Conservation (phyloP, 2,329 filamentous ascomycete genomes). For the Cladosporium sp. region DNA sequence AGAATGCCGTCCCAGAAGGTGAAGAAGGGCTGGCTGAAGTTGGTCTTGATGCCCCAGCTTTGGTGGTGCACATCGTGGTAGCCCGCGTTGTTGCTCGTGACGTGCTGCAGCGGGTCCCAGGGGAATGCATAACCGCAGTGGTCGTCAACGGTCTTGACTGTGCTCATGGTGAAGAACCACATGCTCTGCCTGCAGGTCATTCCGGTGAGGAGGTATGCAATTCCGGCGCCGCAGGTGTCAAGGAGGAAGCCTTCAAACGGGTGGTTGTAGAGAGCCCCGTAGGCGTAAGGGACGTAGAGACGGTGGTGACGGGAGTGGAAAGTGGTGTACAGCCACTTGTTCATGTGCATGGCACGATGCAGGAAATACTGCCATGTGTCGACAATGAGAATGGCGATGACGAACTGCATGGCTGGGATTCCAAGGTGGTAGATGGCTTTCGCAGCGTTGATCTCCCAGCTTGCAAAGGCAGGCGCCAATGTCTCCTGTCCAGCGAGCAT, state of each 20-base stretch:
- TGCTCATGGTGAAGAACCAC: constrained; percentile 81
- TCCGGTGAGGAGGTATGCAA: constrained; percentile 73
- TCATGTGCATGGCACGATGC: constrained; percentile 94
- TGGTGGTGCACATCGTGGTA: constrained; percentile 99
- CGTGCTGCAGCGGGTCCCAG: constrained; percentile 85
- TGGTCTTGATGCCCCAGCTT: constrained; percentile 97
- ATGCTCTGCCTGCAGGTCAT: constrained; percentile 85
- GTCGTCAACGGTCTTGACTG: constrained; percentile 94
- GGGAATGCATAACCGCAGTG: constrained; percentile 96
- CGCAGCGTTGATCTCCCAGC: constrained; percentile 72
- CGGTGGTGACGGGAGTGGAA: constrained; percentile 96
- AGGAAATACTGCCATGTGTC: constrained; percentile 99
- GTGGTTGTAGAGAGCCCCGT: constrained; percentile 94
- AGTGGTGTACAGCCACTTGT: constrained; percentile 89
- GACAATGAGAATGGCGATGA: constrained; percentile 65
- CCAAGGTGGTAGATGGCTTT: constrained; percentile 72
- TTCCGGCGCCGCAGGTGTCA: constrained; percentile 79
- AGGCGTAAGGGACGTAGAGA: constrained; percentile 95
- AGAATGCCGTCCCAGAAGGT: constrained; percentile 87
- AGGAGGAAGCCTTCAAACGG: constrained; percentile 89
- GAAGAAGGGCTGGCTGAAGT: constrained; percentile 78
- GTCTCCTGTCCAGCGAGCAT: constrained; percentile 45
- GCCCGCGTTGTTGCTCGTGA: constrained; percentile 89
- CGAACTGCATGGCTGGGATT: constrained; percentile 72
- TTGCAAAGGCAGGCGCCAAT: constrained; percentile 65